These are phyloP conservation scores for Chrysochromulina parva DNA, from an alignment of 78 protist genomes.

Conservation along the genomic window DNA sequence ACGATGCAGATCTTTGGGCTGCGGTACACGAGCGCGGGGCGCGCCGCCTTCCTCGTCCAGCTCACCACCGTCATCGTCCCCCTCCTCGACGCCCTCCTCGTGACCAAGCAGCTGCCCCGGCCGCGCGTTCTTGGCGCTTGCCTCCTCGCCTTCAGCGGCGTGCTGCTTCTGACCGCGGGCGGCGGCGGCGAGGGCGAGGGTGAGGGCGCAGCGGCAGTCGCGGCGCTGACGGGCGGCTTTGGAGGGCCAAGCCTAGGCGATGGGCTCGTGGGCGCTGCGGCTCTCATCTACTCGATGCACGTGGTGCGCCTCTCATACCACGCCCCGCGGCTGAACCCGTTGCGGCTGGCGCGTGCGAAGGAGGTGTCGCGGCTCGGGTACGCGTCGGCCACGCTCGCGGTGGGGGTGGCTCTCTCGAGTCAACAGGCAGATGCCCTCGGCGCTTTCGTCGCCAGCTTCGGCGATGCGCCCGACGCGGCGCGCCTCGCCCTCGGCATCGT, in stretches of 20 bases:
- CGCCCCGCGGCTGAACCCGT: background rate
- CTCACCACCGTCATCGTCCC: background rate
- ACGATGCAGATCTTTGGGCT: background rate
- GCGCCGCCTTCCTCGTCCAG: constrained; percentile 21
- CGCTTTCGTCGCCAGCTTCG: background rate
- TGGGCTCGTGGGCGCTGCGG: background rate
- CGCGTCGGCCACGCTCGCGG: background rate
- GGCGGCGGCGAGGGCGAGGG: background rate
- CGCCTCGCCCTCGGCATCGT: background rate
- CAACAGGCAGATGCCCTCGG: background rate
- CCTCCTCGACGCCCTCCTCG: background rate
- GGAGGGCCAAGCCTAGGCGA: background rate
- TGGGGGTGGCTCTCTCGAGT: background rate
- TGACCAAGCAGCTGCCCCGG: background rate
- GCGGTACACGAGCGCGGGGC: background rate
- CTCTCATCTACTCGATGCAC: background rate
- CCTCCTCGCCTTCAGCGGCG: background rate
- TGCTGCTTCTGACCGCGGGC: background rate
- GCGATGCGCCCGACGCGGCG: background rate
- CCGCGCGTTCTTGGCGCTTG: background rate
- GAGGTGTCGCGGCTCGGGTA: background rate
- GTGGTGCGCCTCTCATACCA: background rate
- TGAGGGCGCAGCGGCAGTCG: too few species aligned
- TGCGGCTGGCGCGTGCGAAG: background rate
- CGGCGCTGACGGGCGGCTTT: background rate